Evolutionary conservation across 768 basidiomycete species (phyloP), one percentile per base, ranked within the genome.

Genomic region (Strobilomyces echinocephalus): DNA sequence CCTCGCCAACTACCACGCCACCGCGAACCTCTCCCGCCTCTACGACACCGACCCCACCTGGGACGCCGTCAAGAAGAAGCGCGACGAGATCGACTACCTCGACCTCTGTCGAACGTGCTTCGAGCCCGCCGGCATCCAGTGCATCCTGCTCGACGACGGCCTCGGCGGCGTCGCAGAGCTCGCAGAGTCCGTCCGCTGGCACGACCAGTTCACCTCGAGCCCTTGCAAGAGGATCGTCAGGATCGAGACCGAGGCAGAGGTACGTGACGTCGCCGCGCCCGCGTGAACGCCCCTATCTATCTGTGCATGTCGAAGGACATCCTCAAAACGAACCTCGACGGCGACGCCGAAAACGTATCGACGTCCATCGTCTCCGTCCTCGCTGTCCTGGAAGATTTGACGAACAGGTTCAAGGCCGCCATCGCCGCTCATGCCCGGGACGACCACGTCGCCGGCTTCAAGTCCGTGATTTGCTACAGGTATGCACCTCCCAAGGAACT

Each of bases 111-210:
- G 70, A 40, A 56, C 65, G 24, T 85, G 76, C 58, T 79, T 91
- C 67, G 68, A 71, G 43, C 72, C 72, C 7, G 75, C 83, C 1
- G 73, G 74, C n/a, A 87, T 88, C 41, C 80, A 85, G 56, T 80
- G 80, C 53, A 74, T 91, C 50, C 71, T 91, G 28, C 73, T 91
- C 44, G 89, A 90, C 63, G 88, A 91, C 60, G 88, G 87, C 2
- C 68, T 91, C 7, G 78, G 78, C 20, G 76, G 75, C 2, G 69
- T 73, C 2, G 66, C 67, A 12, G 74, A 76, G 28, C 64, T 78
- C 44, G 74, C 79, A 4, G 78, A 85, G 64, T 70, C 70, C 5
- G 78, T 76, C 59, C 56, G 63, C 49, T 87, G 85, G 84, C 88
- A 89, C 57, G 79, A 85, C 59, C 73, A 69, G 46, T 82, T 84